Percentiles rank a stretch among this genome's conserved stretches.
These are phyloP conservation scores for Cladobotryum mycophilum DNA, from an alignment of 2,329 filamentous ascomycete species.

Conservation along the genomic window DNA sequence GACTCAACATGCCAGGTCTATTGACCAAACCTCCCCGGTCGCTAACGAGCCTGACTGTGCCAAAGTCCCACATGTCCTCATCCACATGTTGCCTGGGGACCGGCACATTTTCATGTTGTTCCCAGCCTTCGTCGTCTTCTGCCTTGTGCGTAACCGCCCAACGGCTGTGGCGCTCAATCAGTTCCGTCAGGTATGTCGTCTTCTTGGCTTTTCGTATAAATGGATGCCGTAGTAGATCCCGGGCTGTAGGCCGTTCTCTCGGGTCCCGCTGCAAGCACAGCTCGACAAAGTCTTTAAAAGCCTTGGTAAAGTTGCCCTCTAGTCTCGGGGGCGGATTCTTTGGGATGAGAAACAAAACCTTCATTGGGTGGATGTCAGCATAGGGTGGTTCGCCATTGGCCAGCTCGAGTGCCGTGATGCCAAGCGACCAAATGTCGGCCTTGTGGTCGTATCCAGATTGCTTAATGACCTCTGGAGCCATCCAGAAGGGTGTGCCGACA, in stretches of 20 bases:
- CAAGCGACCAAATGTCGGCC: conserved; percentile 94
- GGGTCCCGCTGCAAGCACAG: conserved; percentile 84
- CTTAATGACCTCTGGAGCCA: conserved; percentile 98
- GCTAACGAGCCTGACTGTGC: conserved; percentile 78
- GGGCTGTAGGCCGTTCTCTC: conserved; percentile 78
- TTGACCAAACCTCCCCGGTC: conserved; percentile 53
- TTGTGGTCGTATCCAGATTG: conserved; percentile 98
- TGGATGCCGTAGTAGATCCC: conserved; percentile 79
- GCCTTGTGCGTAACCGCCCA: conserved; percentile 79
- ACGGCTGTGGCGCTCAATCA: conserved; percentile 84
- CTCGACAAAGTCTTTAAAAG: conserved; percentile 80
- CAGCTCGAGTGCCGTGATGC: conserved; percentile 87
- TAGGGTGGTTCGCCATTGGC: conserved; percentile 91
- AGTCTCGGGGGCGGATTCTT: conserved; percentile 84
- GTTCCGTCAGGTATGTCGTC: conserved; percentile 90
- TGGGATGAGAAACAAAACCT: conserved; percentile 91
- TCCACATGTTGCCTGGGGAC: conserved; percentile 52
- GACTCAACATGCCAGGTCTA: conserved; percentile 51
- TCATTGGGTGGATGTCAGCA: conserved; percentile 97
- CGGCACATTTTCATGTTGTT: conserved; percentile 48
- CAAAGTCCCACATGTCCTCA: conserved; percentile 98
- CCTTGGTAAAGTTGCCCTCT: conserved; percentile 72
- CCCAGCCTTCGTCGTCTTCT: conserved; percentile 55
- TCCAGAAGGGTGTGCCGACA: conserved; percentile 98
- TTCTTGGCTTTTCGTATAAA: conserved; percentile 91